Conservation (phyloP, 805 yeast species). For the Danielia reshetovae region DNA sequence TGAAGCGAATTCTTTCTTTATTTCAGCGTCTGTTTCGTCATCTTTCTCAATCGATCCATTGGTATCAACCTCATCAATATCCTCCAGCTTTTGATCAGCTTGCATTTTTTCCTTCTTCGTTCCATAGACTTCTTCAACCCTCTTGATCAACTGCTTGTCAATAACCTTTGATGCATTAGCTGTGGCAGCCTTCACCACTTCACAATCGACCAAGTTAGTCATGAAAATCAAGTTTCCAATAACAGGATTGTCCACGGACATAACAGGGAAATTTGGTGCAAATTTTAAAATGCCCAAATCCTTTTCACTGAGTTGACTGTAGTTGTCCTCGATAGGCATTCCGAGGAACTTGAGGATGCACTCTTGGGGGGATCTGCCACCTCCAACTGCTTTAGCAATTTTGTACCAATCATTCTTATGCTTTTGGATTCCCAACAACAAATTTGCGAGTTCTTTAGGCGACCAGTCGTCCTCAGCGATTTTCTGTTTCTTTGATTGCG, state of each 20-base stretch:
- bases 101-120: constrained; percentile 5
- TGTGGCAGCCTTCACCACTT: constrained; percentile 81
- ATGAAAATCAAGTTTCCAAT: constrained; percentile 88
- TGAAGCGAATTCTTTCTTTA: not conserved
- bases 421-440: constrained; percentile 61
- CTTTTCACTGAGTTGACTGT: constrained; percentile 47
- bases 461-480: constrained; percentile 52
- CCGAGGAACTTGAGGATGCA: constrained; percentile 77
- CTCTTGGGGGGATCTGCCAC: constrained; percentile 68
- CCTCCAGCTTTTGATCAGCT: constrained; percentile 4
- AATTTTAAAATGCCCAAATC: constrained; percentile 66
- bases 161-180: constrained; percentile 51
- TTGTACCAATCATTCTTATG: constrained; percentile 75
- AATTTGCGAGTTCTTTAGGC: constrained; percentile 52
- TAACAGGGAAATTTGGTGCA: constrained; percentile 80
- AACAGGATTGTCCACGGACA: constrained; percentile 88
- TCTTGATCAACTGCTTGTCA: constrained; percentile 40
- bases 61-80: constrained; percentile 2
- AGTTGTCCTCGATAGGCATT: constrained; percentile 77
- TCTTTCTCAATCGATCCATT: constrained; percentile 6
- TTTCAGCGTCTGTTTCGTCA: constrained; percentile 6
- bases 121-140: constrained; percentile 32
- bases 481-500: constrained; percentile 24
- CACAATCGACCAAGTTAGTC: constrained; percentile 80
- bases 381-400: constrained; percentile 60